Conservation (phyloP, 257 asterid species). For the Lavandula angustifolia region DNA sequence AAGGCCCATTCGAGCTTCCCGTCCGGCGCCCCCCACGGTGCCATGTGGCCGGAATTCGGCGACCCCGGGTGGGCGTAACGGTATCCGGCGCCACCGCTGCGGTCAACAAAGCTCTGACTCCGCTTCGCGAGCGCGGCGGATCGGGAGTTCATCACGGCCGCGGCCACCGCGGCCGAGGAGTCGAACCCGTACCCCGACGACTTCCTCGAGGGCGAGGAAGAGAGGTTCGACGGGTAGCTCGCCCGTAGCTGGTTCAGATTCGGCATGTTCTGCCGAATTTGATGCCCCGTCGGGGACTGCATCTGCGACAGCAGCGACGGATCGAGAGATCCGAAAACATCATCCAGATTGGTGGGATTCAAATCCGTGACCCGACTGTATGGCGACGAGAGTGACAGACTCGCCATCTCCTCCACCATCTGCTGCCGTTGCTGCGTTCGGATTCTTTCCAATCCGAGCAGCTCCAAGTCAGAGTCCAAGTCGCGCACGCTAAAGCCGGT, state of each 20-base stretch:
- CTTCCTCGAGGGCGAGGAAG: slow-evolving; percentile 63
- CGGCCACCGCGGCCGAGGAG: slow-evolving; percentile 84
- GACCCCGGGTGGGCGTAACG: slow-evolving; percentile 31
- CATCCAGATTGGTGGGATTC: slow-evolving; percentile 73
- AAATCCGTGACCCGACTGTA: slow-evolving; percentile 51
- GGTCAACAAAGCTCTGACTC: slow-evolving; percentile 89
- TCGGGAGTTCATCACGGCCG: slow-evolving; percentile 84
- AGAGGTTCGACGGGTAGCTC: slow-evolving; percentile 63
- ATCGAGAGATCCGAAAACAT: slow-evolving; percentile 71
- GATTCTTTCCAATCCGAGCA: slow-evolving; percentile 61
- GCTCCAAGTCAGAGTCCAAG: slow-evolving; percentile 52
- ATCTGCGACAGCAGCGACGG: slow-evolving; percentile 44
- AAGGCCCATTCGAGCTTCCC: slow-evolving; percentile 93
- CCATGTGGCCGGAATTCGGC: slow-evolving; percentile 33
- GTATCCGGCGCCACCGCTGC: slow-evolving; percentile 41
- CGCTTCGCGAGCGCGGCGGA: slow-evolving; percentile 69
- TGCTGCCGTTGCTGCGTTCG: slow-evolving; percentile 50
- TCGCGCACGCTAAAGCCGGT: slow-evolving; percentile 62
- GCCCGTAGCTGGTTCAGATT: slow-evolving; percentile 70
- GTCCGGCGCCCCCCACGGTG: slow-evolving; percentile 74
- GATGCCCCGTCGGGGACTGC: slow-evolving; percentile 56
- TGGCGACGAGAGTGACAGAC: slow-evolving; percentile 64
- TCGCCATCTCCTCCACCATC: slow-evolving; percentile 56
- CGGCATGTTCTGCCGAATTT: slow-evolving; percentile 62
- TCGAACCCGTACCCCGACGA: slow-evolving; percentile 62